phyloP scores from a whole-genome alignment of 2,329 filamentous ascomycete genomes.

The Phialophora expanda region DNA sequence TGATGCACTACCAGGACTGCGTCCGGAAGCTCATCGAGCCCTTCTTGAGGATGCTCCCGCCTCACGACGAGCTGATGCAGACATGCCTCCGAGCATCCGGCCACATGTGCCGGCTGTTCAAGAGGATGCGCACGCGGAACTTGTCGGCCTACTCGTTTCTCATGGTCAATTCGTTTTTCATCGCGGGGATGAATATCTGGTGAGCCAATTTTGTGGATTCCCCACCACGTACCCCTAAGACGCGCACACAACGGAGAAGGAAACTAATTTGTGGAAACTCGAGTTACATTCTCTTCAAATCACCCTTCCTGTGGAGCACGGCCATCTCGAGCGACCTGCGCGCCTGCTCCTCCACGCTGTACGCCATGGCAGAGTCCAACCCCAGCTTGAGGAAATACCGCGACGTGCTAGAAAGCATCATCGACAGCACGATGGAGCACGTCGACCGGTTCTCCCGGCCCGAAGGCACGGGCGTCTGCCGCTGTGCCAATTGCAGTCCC shows the following conservation, averaged over 20 bases:
- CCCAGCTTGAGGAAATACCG: constrained; percentile 1
- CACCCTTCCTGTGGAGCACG: constrained; percentile 2
- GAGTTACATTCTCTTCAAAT: constrained; percentile 8
- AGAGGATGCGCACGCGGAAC: constrained; percentile 6
- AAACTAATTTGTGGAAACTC: neutral
- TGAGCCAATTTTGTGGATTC: no score
- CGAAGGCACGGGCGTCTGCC: constrained; percentile 1
- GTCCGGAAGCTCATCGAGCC: constrained; percentile 11
- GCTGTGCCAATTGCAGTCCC: constrained; percentile 2
- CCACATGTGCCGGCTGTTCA: constrained; percentile 5
- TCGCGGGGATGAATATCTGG: constrained; percentile 10
- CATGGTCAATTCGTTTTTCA: constrained; percentile 9
- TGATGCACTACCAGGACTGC: constrained; percentile 9
- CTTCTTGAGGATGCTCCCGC: neutral
- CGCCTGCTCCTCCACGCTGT: constrained; percentile 9
- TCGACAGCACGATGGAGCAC: constrained; percentile 14
- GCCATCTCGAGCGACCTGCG: constrained; percentile 5
- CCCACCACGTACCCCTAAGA: no score
- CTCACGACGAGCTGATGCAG: constrained; percentile 9
- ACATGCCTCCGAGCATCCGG: constrained; percentile 1
- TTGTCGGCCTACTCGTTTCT: constrained; percentile 1
- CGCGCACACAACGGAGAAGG: neutral
- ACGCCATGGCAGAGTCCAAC: constrained; percentile 4
- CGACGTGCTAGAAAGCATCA: constrained; percentile 10
- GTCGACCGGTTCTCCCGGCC: neutral